Percentiles rank a stretch among this genome's conserved stretches.
These are phyloP conservation scores for Betula pendula DNA, from an alignment of 306 rosid genomes.

Conservation along the genomic window DNA sequence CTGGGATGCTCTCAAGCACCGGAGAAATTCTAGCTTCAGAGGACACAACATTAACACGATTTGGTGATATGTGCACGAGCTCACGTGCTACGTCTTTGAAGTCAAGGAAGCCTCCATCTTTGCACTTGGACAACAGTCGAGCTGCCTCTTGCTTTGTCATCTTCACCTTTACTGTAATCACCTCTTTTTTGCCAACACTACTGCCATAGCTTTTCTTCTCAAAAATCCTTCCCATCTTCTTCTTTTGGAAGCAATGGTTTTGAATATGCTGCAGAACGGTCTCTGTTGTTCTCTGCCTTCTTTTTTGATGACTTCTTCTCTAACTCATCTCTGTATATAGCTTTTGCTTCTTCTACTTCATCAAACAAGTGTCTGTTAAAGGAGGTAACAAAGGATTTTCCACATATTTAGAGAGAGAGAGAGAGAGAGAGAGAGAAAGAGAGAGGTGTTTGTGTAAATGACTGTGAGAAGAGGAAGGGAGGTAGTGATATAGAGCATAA, in stretches of 20 bases:
- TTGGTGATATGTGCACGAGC: constrained; percentile 35
- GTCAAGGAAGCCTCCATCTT: constrained; percentile 53
- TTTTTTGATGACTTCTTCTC: constrained; percentile 22
- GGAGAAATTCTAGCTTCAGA: neutral
- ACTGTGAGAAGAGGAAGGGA: neutral
- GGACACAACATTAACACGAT: constrained; percentile 31
- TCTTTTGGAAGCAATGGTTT: too few species aligned
- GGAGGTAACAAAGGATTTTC: constrained; percentile 20
- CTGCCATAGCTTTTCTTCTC: neutral
- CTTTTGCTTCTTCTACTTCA: constrained; percentile 7
- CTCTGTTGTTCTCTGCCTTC: constrained; percentile 29
- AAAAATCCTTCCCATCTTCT: constrained; percentile 24
- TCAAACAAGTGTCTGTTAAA: constrained; percentile 17
- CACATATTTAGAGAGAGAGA: constrained; percentile 25
- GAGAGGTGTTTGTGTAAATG: neutral
- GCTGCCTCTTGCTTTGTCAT: constrained; percentile 75
- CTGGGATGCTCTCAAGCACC: constrained; percentile 25
- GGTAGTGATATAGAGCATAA: neutral
- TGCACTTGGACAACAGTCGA: constrained; percentile 54
- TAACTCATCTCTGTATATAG: constrained; percentile 55
- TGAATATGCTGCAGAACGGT: constrained; percentile 28
- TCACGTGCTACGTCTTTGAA: constrained; percentile 51
- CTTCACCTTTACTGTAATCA: constrained; percentile 58
- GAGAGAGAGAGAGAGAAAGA: neutral
- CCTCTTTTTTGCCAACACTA: constrained; percentile 8